Conservation (phyloP, 2,329 filamentous ascomycete species). For the Fusarium fujikuroi region DNA sequence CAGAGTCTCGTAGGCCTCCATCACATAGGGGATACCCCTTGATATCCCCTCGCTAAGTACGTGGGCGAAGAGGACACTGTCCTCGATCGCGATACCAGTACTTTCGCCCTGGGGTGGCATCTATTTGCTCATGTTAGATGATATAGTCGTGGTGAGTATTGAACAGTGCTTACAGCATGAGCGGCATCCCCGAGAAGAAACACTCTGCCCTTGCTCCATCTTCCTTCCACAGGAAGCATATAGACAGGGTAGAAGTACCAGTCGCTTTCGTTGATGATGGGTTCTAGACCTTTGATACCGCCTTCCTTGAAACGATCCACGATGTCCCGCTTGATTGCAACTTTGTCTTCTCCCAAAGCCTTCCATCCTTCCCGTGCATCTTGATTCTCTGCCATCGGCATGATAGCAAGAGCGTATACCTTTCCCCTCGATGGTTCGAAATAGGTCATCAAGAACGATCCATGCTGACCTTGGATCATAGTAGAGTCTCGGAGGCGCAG, state of each 20-base stretch:
- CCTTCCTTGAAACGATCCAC: rapidly evolving
- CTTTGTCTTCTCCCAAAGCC: neutral
- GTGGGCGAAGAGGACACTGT: neutral
- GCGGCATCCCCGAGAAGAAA: neutral
- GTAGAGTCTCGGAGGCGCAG: neutral
- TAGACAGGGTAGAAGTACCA: neutral
- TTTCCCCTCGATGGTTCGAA: rapidly evolving
- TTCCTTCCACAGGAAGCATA: neutral
- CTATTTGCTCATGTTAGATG: rapidly evolving
- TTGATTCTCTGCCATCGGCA: neutral
- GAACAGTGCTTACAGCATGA: neutral
- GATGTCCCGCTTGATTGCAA: rapidly evolving
- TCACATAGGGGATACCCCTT: rapidly evolving
- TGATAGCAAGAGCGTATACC: neutral
- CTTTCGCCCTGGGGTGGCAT: neutral
- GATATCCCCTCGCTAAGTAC: neutral
- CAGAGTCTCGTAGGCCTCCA: rapidly evolving
- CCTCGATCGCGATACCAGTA: neutral
- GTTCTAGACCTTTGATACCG: rapidly evolving
- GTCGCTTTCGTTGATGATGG: neutral
- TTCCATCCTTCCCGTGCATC: neutral
- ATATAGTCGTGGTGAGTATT: rapidly evolving
- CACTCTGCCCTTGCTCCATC: neutral
- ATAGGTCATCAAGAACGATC: neutral
- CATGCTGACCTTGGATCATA: rapidly evolving